Percentiles rank a stretch among this genome's conserved stretches.
Conservation (phyloP, 441 rosid species). For the Euphorbia schlechtendalii region DNA sequence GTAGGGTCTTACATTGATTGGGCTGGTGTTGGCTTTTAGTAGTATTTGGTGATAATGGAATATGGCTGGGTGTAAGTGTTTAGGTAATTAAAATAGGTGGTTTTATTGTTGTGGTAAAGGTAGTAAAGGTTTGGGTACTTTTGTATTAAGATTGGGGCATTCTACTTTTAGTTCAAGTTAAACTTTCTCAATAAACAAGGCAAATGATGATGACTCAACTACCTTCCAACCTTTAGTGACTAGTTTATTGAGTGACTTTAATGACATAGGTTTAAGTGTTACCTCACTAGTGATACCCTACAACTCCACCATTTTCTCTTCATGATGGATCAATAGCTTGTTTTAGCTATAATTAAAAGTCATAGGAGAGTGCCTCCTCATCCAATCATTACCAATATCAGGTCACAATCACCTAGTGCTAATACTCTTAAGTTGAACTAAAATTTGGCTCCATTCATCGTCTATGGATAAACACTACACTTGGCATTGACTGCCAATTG, state of each 20-base stretch:
- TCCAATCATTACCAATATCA: not conserved
- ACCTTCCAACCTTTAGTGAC: no score
- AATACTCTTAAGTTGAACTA: not conserved
- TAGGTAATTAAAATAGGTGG: not conserved
- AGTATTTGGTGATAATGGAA: not conserved
- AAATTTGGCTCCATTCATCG: not conserved
- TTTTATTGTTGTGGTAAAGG: not conserved
- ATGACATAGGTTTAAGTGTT: no score
- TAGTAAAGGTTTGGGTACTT: no score
- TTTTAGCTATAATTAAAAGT: no score
- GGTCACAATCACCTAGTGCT: not conserved
- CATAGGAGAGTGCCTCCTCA: no score
- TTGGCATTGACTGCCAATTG: not conserved
- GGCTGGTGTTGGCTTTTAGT: not conserved
- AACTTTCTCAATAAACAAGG: not conserved
- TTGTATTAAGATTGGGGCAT: not conserved
- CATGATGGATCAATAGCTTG: no score
- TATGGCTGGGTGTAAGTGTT: not conserved
- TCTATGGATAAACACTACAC: not conserved
- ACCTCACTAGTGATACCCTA: no score
- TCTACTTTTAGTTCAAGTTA: not conserved
- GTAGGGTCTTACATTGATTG: not conserved
- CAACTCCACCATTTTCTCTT: no score
- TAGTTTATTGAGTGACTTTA: no score
- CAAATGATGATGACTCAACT: no score